Percentiles rank a stretch among this genome's conserved stretches.
Evolutionary conservation across 2,329 filamentous ascomycete genomes (phyloP).

Genomic region (Pseudopyrenochaeta lycopersici): DNA sequence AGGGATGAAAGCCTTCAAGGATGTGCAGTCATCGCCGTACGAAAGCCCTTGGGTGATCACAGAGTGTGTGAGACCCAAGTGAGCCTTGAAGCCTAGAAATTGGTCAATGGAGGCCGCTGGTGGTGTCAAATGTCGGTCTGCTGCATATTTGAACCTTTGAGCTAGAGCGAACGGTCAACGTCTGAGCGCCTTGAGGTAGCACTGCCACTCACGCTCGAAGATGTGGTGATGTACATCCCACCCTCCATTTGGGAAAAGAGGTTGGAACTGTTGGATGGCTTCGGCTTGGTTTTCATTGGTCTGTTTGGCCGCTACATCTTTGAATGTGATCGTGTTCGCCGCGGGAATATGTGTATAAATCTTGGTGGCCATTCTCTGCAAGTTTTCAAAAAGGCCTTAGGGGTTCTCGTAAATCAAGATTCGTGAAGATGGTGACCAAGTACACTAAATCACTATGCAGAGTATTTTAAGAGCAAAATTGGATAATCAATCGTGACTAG

Average conservation of each 20-base stretch:
- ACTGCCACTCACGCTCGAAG: constrained; percentile 12
- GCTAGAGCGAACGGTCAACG: no score
- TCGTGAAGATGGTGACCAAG: no score
- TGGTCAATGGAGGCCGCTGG: constrained; percentile 35
- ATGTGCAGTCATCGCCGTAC: constrained; percentile 49
- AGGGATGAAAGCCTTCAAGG: constrained; percentile 42
- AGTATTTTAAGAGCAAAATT: no score
- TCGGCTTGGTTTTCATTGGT: background rate
- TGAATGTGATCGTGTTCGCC: background rate
- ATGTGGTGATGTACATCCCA: constrained; percentile 21
- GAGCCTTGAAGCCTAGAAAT: constrained; percentile 33
- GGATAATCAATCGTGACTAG: no score
- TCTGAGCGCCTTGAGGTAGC: no score
- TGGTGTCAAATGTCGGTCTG: constrained; percentile 39
- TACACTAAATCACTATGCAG: no score
- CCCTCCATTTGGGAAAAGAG: constrained; percentile 12
- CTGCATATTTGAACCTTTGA: constrained; percentile 28
- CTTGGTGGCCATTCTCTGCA: no score
- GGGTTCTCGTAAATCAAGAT: no score
- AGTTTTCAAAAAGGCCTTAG: no score
- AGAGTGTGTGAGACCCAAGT: constrained; percentile 44
- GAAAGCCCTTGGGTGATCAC: constrained; percentile 51
- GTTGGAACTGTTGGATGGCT: background rate
- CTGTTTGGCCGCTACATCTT: background rate
- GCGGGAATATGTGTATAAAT: no score